phyloP scores from a whole-genome alignment of 78 protist genomes.

The Anaeramoeba ignava region DNA sequence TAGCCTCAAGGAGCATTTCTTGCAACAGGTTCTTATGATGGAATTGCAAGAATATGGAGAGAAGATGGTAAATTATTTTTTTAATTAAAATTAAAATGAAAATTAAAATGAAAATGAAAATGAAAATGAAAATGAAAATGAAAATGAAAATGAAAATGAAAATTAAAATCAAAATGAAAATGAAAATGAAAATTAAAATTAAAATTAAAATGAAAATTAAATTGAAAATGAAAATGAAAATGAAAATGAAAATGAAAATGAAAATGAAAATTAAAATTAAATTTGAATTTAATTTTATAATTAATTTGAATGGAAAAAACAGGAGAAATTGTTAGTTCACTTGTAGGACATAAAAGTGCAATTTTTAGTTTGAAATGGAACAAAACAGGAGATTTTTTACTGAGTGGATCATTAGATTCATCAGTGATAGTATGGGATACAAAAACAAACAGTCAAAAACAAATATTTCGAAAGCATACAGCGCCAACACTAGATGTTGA shows the following conservation, averaged over 20 bases:
- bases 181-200: no score
- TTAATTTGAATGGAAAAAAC: neutral
- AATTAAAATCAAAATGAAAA: no score
- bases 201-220: no score
- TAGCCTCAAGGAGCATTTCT: constrained; percentile 46
- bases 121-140: no score
- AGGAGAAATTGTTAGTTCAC: constrained; percentile 41
- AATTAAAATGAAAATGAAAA: no score
- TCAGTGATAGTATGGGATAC: constrained; percentile 81
- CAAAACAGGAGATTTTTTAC: constrained; percentile 43
- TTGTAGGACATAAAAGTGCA: constrained; percentile 62
- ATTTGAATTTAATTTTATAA: neutral
- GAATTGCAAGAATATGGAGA: constrained; percentile 68
- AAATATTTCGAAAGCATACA: constrained; percentile 39
- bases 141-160: no score
- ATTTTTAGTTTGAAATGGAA: constrained; percentile 84
- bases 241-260: no score
- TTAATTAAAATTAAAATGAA: no score
- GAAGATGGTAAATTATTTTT: neutral
- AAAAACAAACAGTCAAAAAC: constrained; percentile 41
- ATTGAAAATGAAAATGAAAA: no score
- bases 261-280: no score
- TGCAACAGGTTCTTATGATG: constrained; percentile 90
- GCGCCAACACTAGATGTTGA: constrained; percentile 85
- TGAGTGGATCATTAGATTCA: constrained; percentile 69